Conservation (phyloP, 2,329 filamentous ascomycete species). For the Fusarium concolor region DNA sequence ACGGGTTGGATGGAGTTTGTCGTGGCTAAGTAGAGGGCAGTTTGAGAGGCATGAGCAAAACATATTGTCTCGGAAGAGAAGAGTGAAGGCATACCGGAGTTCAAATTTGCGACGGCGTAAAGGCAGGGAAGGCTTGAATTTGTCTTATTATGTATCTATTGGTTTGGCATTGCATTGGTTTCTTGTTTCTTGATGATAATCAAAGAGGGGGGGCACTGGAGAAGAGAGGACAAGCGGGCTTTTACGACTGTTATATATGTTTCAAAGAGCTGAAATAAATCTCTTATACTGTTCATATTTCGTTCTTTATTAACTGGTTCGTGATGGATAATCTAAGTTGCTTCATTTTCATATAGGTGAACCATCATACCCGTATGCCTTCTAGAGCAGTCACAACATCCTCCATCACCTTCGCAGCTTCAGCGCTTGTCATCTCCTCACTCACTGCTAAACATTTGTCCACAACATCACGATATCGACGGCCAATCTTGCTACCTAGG, state of each 20-base stretch:
- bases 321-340: background rate
- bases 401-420: conserved; percentile 57
- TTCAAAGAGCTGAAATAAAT: conserved; percentile 43
- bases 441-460: conserved; percentile 54
- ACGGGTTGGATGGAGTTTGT: conserved; percentile 31
- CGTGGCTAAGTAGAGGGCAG: conserved; percentile 17
- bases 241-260: conserved; percentile 40
- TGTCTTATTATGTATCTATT: conserved; percentile 37
- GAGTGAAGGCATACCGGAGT: conserved; percentile 31
- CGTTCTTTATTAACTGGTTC: background rate
- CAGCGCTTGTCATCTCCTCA: conserved; percentile 53
- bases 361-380: conserved; percentile 49
- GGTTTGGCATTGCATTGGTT: conserved; percentile 36
- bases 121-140: conserved; percentile 32
- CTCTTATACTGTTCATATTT: conserved; percentile 21
- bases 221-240: conserved; percentile 32
- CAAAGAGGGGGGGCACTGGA: conserved; percentile 18
- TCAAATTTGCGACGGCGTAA: conserved; percentile 43
- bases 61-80: conserved; percentile 22
- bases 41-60: conserved; percentile 14
- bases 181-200: conserved; percentile 26
- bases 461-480: conserved; percentile 55
- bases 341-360: background rate
- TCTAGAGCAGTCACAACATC: conserved; percentile 56
- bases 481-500: conserved; percentile 56